phyloP scores from a whole-genome alignment of 768 basidiomycete genomes.

The Mycena maculata region DNA sequence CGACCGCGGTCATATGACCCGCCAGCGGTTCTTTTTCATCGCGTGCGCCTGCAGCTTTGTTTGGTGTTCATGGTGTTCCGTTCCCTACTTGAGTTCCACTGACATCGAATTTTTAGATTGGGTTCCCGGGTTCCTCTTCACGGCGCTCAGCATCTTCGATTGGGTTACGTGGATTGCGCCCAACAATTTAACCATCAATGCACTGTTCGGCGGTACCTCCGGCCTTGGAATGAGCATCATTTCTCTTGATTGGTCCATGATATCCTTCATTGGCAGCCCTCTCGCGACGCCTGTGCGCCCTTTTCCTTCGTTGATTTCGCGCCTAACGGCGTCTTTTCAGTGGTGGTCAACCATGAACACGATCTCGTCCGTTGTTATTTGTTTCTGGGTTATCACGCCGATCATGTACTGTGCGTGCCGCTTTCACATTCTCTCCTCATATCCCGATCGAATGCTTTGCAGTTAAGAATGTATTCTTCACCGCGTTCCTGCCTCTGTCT shows the following conservation, averaged over 20 bases:
- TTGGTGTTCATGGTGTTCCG: too few species aligned
- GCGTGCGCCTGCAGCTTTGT: conserved; percentile 67
- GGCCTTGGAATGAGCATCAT: conserved; percentile 87
- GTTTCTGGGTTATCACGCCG: conserved; percentile 82
- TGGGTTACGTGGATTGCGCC: conserved; percentile 95
- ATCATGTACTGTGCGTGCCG: conserved; percentile 74
- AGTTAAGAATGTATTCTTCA: conserved; percentile 80
- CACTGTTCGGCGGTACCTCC: conserved; percentile 74
- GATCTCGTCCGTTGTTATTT: conserved; percentile 68
- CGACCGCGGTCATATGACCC: conserved; percentile 77
- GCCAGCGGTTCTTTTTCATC: conserved; percentile 82
- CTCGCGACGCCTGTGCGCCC: conserved; percentile 79
- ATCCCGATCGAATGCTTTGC: conserved; percentile 8
- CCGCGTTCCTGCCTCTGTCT: conserved; percentile 81
- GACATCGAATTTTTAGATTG: too few species aligned
- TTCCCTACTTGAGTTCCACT: too few species aligned
- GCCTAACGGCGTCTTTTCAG: conserved; percentile 48
- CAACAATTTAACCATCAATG: conserved; percentile 75
- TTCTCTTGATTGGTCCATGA: conserved; percentile 89
- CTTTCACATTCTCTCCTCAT: background rate
- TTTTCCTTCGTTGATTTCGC: background rate
- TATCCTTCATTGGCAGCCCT: conserved; percentile 80
- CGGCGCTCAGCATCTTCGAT: conserved; percentile 84
- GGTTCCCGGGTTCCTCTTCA: conserved; percentile 88
- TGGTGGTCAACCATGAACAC: conserved; percentile 90